Percentiles rank a stretch among this genome's conserved stretches.
Conservation (phyloP, 805 yeast species). For the Schwanniomyces polymorphus region DNA sequence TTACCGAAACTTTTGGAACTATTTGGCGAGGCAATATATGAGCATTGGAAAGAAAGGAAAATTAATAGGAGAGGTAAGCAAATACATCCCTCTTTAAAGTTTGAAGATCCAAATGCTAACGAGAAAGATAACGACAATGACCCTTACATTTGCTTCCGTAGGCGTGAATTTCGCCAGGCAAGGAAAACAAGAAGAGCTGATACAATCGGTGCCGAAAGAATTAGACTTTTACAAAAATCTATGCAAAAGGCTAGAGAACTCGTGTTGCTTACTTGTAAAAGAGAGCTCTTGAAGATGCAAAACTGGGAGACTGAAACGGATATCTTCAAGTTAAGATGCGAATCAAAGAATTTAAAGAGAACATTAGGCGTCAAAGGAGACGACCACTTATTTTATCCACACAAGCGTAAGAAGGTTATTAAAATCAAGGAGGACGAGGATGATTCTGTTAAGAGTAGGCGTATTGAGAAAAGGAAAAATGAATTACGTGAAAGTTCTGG, state of each 20-base stretch:
- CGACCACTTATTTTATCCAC: constrained; percentile 78
- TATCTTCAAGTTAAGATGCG: constrained; percentile 71
- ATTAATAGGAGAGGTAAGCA: constrained; percentile 67
- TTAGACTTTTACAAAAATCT: constrained; percentile 72
- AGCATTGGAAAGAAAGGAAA: constrained; percentile 80
- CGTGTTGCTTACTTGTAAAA: constrained; percentile 65
- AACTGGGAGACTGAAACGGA: constrained; percentile 60
- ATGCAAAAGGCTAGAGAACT: constrained; percentile 73
- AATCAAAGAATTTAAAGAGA: constrained; percentile 73
- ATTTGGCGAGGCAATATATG: constrained; percentile 70
- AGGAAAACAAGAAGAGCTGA: constrained; percentile 96
- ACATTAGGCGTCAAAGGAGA: constrained; percentile 75
- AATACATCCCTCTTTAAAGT: constrained; percentile 72
- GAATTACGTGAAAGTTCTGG: constrained; percentile 16
- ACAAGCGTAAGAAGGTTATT: constrained; percentile 61
- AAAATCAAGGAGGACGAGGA: constrained; percentile 38
- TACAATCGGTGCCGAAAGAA: constrained; percentile 81
- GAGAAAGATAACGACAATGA: constrained; percentile 87
- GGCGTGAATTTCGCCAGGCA: constrained; percentile 92
- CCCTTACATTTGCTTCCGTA: constrained; percentile 93
- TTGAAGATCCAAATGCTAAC: constrained; percentile 72
- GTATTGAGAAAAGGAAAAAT: constrained; percentile 20
- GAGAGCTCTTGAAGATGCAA: constrained; percentile 68
- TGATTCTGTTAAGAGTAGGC: constrained; percentile 16
- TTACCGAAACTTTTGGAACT: constrained; percentile 48